Base-by-base conservation (phyloP, 2,329 filamentous ascomycete genomes). In the Madurella fahalii region DNA sequence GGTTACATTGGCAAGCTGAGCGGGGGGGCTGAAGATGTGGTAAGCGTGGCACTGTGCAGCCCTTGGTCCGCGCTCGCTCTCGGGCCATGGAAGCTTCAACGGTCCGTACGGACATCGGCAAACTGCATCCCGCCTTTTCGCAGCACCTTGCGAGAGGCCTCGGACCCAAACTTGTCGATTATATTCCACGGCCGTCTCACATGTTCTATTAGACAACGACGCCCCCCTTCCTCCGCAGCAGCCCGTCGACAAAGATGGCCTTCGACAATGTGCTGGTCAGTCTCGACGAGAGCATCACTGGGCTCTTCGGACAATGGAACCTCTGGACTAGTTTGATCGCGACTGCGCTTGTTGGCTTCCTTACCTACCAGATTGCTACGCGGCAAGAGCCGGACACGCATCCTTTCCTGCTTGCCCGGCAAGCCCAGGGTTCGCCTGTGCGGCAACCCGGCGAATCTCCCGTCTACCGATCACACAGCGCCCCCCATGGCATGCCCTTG, bases 361-460 rank as follows among this genome's bases (percentile, higher is more conserved):
- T 93, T 53, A 79, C 85, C 54, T 91, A 89, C 71, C 81, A 85
- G 43, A 73, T 95, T 60, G 75, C 88, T 64, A 83, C 83, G 58
- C 80, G 82, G 48, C 81, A 83, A 57, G 93, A 96, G 50, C 89
- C 94, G 5, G 94, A 99, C 74, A 87, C 88, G 5, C 94, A 97
- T 71, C 93, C 94, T 34, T 85, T 96, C 71, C 81, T 97, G 46
- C 85, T 99, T 30, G 89, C 89, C 52, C 84, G 93, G 51, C 94
- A 97, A 76, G 83, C 90, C 2, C 79, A 85, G 60, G 80, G 87
- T 48, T 88, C 90, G 9, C 83, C 86, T 12, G 87, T 97, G 50
- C 83, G 94, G 63, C 85, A 93, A 63, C 83, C 88, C 54, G 87
- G 89, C 62, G 89, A 97, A 72, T 95, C 90, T 40, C 86, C 94